These are phyloP conservation scores for Sporothrix humicola DNA, from an alignment of 2,329 filamentous ascomycete genomes.

Conservation along the genomic window DNA sequence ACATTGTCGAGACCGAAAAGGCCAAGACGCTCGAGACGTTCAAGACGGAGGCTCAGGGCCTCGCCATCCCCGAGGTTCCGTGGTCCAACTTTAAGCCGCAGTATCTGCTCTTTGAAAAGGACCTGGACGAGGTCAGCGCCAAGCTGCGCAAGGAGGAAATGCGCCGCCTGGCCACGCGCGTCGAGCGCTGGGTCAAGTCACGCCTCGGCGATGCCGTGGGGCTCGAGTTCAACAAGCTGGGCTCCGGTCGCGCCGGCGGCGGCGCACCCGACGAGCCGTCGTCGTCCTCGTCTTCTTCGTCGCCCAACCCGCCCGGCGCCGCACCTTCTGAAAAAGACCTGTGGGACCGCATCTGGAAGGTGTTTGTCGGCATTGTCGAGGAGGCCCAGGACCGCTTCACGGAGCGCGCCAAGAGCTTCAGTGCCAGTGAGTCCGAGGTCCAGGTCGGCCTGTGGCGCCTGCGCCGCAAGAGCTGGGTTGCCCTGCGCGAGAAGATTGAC, in stretches of 20 bases:
- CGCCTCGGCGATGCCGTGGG: slow-evolving; percentile 86
- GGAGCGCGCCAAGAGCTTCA: slow-evolving; percentile 88
- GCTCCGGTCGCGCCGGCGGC: slow-evolving; percentile 81
- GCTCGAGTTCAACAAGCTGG: slow-evolving; percentile 94
- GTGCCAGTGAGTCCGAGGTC: slow-evolving; percentile 89
- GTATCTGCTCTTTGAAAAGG: slow-evolving; percentile 80
- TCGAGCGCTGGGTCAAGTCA: slow-evolving; percentile 92
- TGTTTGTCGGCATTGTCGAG: slow-evolving; percentile 80
- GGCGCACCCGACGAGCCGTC: slow-evolving; percentile 72
- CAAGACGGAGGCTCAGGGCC: slow-evolving; percentile 73
- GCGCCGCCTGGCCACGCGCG: slow-evolving; percentile 84
- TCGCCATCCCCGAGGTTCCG: slow-evolving; percentile 76
- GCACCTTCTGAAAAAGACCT: slow-evolving; percentile 78
- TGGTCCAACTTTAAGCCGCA: slow-evolving; percentile 91
- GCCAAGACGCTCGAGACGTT: slow-evolving; percentile 75
- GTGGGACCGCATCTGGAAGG: slow-evolving; percentile 93
- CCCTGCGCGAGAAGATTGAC: slow-evolving; percentile 86
- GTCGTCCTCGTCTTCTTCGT: background rate
- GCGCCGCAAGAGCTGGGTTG: slow-evolving; percentile 92
- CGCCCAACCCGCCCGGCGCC: slow-evolving; percentile 67
- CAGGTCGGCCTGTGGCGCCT: slow-evolving; percentile 91
- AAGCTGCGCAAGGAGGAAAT: slow-evolving; percentile 93
- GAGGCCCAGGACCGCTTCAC: slow-evolving; percentile 87
- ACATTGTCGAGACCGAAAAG: slow-evolving; percentile 87
- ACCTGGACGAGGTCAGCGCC: slow-evolving; percentile 85